Evolutionary conservation across 2,329 filamentous ascomycete genomes (phyloP).

Genomic region (Neofusicoccum parvum): DNA sequence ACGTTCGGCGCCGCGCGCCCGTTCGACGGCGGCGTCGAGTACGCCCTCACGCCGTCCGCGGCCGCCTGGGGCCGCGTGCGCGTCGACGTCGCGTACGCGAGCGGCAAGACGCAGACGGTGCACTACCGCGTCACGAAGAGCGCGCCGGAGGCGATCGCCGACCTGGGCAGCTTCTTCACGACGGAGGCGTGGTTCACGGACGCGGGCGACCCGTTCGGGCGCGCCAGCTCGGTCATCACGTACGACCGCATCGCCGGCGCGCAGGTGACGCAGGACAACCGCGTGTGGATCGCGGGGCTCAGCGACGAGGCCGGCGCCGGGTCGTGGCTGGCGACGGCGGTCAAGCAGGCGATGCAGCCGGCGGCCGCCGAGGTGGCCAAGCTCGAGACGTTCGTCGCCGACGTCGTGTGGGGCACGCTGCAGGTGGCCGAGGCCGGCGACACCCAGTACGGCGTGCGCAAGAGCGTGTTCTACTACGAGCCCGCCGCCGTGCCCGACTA

Average conservation of each 20-base stretch:
- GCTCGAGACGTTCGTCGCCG: constrained; percentile 57
- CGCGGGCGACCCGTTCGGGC: constrained; percentile 55
- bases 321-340: constrained; percentile 56
- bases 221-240: constrained; percentile 58
- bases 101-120: constrained; percentile 54
- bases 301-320: constrained; percentile 63
- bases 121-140: constrained; percentile 60
- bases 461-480: constrained; percentile 62
- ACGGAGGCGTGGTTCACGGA: constrained; percentile 57
- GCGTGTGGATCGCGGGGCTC: constrained; percentile 62
- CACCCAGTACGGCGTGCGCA: constrained; percentile 51
- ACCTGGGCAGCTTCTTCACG: constrained; percentile 58
- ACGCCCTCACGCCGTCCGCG: constrained; percentile 47
- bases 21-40: constrained; percentile 32
- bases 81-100: constrained; percentile 51
- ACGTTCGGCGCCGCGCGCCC: constrained; percentile 30
- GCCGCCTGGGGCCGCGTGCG: constrained; percentile 54
- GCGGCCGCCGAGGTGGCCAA: constrained; percentile 52
- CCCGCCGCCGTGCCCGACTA: constrained; percentile 45
- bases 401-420: constrained; percentile 54
- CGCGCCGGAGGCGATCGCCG: constrained; percentile 45
- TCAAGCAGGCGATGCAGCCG: constrained; percentile 59
- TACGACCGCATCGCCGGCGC: constrained; percentile 50
- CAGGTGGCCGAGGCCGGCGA: constrained; percentile 42
- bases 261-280: constrained; percentile 48